A percentile compares a stretch with the other conserved stretches of the same genome.
Evolutionary conservation across 768 basidiomycete genomes (phyloP).

Genomic region (Cystobasidium onofrii): DNA sequence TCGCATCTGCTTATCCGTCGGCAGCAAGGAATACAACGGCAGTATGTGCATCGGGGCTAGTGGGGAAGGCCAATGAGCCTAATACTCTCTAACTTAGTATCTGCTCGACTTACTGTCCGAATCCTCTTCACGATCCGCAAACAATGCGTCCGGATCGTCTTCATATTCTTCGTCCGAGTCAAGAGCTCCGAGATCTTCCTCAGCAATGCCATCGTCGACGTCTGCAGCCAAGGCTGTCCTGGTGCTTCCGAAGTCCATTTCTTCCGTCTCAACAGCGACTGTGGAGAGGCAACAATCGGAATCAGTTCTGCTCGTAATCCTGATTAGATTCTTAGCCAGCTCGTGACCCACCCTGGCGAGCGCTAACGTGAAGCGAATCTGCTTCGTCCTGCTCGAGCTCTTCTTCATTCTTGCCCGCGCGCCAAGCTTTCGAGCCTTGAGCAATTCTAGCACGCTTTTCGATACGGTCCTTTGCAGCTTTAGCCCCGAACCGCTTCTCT

Average conservation of each 20-base stretch:
- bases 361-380: background rate
- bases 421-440: background rate
- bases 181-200: conserved; percentile 56
- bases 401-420: conserved; percentile 9
- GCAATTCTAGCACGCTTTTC: conserved; percentile 42
- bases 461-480: conserved; percentile 55
- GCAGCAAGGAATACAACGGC: conserved; percentile 82
- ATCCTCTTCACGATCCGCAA: conserved; percentile 54
- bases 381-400: background rate
- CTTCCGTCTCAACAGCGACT: conserved; percentile 66
- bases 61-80: background rate
- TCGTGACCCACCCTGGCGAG: background rate
- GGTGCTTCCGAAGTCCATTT: conserved; percentile 59
- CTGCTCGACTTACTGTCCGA: conserved; percentile 50
- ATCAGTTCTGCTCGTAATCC: background rate
- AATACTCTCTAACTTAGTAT: background rate
- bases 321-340: background rate
- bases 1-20: conserved; percentile 88
- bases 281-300: background rate
- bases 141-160: conserved; percentile 51
- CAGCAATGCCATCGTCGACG: conserved; percentile 55
- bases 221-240: conserved; percentile 45
- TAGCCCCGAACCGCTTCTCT: conserved; percentile 65
- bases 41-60: conserved; percentile 87
- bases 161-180: conserved; percentile 65